Conservation (phyloP, 257 asterid genomes). For the Solanum pimpinellifolium region DNA sequence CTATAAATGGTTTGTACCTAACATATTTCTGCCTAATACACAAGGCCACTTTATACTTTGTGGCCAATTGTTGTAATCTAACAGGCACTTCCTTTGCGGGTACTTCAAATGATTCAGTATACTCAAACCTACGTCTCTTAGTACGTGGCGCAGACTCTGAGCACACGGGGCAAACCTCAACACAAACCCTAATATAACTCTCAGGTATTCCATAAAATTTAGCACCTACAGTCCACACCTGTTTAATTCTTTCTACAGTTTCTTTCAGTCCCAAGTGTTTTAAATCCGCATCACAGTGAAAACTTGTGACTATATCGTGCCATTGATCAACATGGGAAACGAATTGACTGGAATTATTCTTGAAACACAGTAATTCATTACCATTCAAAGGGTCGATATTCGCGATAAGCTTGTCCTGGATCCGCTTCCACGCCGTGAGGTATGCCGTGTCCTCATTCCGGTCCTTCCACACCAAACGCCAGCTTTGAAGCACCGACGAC, state of each 20-base stretch:
- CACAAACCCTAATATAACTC: conserved; percentile 78
- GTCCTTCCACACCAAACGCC: conserved; percentile 98
- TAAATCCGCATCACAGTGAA: conserved; percentile 60
- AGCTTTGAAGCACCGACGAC: conserved; percentile 61
- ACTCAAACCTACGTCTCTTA: conserved; percentile 87
- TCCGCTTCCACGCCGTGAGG: conserved; percentile 92
- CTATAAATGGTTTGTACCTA: conserved; percentile 96
- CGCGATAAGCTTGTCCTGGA: conserved; percentile 81
- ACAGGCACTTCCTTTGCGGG: conserved; percentile 89
- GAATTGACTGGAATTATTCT: conserved; percentile 68
- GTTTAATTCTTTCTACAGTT: conserved; percentile 74
- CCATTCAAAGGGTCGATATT: conserved; percentile 28
- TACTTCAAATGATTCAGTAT: conserved; percentile 80
- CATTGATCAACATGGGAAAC: conserved; percentile 90
- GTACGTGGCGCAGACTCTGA: conserved; percentile 80
- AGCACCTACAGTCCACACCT: conserved; percentile 97
- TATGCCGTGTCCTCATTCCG: conserved; percentile 94
- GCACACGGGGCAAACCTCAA: conserved; percentile 74
- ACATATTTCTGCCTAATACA: conserved; percentile 89
- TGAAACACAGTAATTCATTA: conserved; percentile 68
- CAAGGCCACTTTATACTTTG: conserved; percentile 82
- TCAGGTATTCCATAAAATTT: conserved; percentile 96
- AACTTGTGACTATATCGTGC: conserved; percentile 89
- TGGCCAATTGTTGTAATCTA: conserved; percentile 80
- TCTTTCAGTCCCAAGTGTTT: conserved; percentile 86